These are phyloP conservation scores for Candida insectorum DNA, from an alignment of 805 yeast species.

Conservation along the genomic window DNA sequence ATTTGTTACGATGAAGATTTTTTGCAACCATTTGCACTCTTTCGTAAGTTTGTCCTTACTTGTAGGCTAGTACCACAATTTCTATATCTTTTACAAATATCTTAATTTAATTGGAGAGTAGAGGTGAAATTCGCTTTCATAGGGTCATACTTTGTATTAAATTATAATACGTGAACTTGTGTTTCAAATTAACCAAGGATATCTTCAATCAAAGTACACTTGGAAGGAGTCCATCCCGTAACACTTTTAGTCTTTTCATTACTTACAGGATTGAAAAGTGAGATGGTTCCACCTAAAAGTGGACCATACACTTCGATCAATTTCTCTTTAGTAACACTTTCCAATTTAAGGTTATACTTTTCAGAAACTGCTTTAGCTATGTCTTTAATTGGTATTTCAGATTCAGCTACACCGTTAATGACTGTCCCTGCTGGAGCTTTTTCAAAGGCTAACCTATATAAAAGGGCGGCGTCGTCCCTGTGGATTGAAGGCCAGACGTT, in stretches of 20 bases:
- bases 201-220: slow-evolving; percentile 3
- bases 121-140: too few relatives aligned
- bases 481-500: slow-evolving; percentile 29
- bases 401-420: slow-evolving; percentile 1
- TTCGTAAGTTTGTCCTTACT: too few relatives aligned
- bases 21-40: too few relatives aligned
- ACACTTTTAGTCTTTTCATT: slow-evolving; percentile 4
- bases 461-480: slow-evolving; percentile 27
- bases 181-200: too few relatives aligned
- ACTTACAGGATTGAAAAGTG: slow-evolving; percentile 1
- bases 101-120: too few relatives aligned
- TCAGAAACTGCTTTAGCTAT: slow-evolving; percentile 4
- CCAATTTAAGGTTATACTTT: not conserved
- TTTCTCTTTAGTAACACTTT: slow-evolving; percentile 1
- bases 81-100: too few relatives aligned
- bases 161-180: too few relatives aligned
- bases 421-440: slow-evolving; percentile 2
- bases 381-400: not conserved
- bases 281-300: slow-evolving; percentile 1
- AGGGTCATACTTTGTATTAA: too few relatives aligned
- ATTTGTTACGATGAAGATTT: too few relatives aligned
- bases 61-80: too few relatives aligned
- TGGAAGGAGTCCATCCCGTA: slow-evolving; percentile 3
- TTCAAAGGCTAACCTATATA: slow-evolving; percentile 13
- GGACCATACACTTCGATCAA: not conserved